Evolutionary conservation across 305 asterid species (phyloP).

Genomic region (Fraxinus dipetala): DNA sequence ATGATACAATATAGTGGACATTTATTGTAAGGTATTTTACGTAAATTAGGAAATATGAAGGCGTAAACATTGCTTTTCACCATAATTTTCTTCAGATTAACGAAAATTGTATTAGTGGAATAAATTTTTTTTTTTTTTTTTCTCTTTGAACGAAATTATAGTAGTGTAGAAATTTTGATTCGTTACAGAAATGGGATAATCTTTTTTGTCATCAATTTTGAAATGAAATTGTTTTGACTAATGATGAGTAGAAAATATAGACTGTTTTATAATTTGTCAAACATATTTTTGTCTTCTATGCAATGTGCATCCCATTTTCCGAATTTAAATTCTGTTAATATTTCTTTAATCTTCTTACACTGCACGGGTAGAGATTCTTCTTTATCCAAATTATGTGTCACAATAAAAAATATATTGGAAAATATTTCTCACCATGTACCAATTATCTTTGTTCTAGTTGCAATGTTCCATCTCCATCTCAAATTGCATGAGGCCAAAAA

Average conservation of each 20-base stretch:
- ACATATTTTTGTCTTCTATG: neutral
- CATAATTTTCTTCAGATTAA: neutral
- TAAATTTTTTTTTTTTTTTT: no score
- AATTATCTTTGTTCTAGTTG: neutral
- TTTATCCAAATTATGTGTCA: no score
- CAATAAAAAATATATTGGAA: neutral
- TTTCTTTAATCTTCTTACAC: no score
- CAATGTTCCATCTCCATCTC: neutral
- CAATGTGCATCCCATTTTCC: neutral
- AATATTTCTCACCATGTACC: neutral
- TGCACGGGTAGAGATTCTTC: no score
- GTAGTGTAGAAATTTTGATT: neutral
- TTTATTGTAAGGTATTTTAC: neutral
- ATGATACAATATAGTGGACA: no score
- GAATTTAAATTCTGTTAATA: no score
- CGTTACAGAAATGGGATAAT: neutral
- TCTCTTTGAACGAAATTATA: neutral
- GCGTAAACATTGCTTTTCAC: neutral
- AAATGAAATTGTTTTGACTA: no score
- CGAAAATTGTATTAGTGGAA: neutral
- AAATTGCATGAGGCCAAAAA: no score
- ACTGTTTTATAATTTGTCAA: neutral
- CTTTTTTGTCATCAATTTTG: no score
- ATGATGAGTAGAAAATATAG: no score
- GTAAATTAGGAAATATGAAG: neutral